These are phyloP conservation scores for Dendrobium officinale DNA, from an alignment of 106 monocot genomes.

Conservation along the genomic window DNA sequence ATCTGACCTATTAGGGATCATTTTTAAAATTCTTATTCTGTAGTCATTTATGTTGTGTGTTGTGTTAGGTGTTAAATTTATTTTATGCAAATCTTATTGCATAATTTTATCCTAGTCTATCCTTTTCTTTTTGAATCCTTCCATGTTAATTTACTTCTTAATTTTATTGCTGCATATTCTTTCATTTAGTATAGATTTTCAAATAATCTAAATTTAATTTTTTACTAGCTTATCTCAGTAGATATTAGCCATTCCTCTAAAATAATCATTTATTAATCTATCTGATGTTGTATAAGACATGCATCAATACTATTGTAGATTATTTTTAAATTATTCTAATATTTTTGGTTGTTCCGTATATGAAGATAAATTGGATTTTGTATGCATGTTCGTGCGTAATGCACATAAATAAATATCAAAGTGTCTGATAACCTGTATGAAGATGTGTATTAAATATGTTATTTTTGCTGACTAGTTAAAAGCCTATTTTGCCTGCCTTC, in stretches of 20 bases:
- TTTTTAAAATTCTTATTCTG: not conserved
- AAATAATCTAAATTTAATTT: not conserved
- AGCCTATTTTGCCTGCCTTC: not conserved
- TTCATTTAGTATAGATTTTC: not conserved
- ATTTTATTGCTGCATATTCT: not conserved
- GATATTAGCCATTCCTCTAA: no score
- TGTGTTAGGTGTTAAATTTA: not conserved
- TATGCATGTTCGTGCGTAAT: no score
- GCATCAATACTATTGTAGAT: no score
- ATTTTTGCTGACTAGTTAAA: not conserved
- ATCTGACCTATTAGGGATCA: not conserved
- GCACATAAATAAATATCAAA: no score
- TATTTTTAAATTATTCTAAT: no score
- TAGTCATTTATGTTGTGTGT: not conserved
- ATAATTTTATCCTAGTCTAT: not conserved
- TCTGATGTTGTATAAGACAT: no score
- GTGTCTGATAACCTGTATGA: not conserved
- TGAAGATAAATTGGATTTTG: no score
- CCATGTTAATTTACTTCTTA: not conserved
- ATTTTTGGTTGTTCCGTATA: no score
- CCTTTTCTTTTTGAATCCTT: not conserved
- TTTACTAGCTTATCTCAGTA: not conserved
- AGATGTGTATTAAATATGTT: not conserved
- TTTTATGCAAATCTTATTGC: not conserved
- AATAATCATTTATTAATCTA: no score